Evolutionary conservation across 129 eudicot species (phyloP).

Genomic region (Daucus carota): DH1_v3.0 NC_030386.2:37415501-37416000

Average conservation of each 20-base stretch:
- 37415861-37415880: slow-evolving; percentile 81
- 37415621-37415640: slow-evolving; percentile 72
- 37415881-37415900: slow-evolving; percentile 84
- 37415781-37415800: slow-evolving; percentile 78
- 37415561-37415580: slow-evolving; percentile 70
- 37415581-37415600: slow-evolving; percentile 91
- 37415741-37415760: slow-evolving; percentile 61
- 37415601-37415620: slow-evolving; percentile 86
- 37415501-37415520: slow-evolving; percentile 71
- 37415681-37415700: not conserved
- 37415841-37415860: slow-evolving; percentile 80
- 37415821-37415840: slow-evolving; percentile 60
- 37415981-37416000: slow-evolving; percentile 68
- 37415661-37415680: not conserved
- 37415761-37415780: slow-evolving; percentile 86
- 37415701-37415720: not conserved
- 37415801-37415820: slow-evolving; percentile 68
- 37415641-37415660: not conserved
- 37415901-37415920: slow-evolving; percentile 74
- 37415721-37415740: slow-evolving; percentile 60
- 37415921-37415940: slow-evolving; percentile 54
- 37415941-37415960: slow-evolving; percentile 73
- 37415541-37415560: slow-evolving; percentile 64
- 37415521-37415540: slow-evolving; percentile 68
- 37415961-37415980: slow-evolving; percentile 64